Base-by-base conservation (phyloP, 164 flowering plant species). In the Santalum album region DNA sequence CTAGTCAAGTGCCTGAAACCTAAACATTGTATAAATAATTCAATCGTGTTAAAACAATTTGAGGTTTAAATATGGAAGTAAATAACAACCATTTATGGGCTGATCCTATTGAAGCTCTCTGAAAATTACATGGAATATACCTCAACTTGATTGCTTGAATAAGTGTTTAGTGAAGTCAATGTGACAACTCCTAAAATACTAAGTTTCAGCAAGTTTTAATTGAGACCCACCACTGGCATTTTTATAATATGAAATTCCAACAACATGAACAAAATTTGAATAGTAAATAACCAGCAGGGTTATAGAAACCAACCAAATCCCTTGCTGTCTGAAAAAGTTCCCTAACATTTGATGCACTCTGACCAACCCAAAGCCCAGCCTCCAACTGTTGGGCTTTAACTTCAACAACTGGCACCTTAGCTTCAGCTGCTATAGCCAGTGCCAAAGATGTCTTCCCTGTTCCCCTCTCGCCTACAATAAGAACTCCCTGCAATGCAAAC, bases 381-480 rank as follows among this genome's bases (percentile, higher is more conserved):
- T 91, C 98, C 78, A 91, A 64, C 63, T 91, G 84, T 59, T 82
- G 81, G 60, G 98, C 86, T 72, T 82, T 72, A 57, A 91, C 73
- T 67, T 84, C 80, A 51, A 91, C 98, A 67, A 91, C 75, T 43
- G 98, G 98, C 49, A 91, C 98, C 68, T 65, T 82, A 10, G 98
- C 96, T 73, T 91, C 96, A 34, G 98, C 95, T 49, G 98, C 98
- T 56, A 91, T 81, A 52, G 98, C 95, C 54, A 84, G 70, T 54
- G 96, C 98, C 46, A 91, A 70, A 26, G 96, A 83, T 54, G 92
- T 91, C 69, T 91, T 91, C 29, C 98, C 98, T n/a, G 95, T 88
- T 60, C 96, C 95, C 57, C 88, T 80, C 68, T 86, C 96, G 59
- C 98, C 98, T n/a, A 88, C 95, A 72, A 91, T 88, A 44, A 91